Evolutionary conservation across 2,329 filamentous ascomycete genomes (phyloP).

Genomic region (Colletotrichum godetiae): DNA sequence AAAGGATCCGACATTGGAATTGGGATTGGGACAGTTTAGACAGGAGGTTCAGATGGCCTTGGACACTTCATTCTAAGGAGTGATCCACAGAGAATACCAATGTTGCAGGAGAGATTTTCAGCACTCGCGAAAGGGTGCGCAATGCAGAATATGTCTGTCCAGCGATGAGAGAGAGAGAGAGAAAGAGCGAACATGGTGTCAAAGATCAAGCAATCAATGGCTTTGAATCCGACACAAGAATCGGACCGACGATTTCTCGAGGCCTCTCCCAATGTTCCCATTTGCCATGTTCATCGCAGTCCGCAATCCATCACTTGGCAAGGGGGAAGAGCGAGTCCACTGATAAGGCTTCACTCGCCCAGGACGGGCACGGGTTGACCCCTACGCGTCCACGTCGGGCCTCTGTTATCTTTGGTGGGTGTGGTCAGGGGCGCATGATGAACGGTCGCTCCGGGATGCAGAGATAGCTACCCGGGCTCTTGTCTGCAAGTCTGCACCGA

Average conservation of each 20-base stretch:
- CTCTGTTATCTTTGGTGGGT: conserved; percentile 9
- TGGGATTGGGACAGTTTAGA: background rate
- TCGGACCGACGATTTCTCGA: background rate
- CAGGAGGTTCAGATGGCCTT: background rate
- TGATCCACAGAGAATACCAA: too few species aligned
- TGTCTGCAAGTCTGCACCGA: background rate
- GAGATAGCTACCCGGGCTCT: background rate
- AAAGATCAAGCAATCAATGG: background rate
- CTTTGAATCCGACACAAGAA: background rate
- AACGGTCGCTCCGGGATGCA: background rate
- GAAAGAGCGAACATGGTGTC: background rate
- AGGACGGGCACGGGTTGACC: background rate
- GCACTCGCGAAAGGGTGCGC: too few species aligned
- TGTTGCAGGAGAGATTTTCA: too few species aligned
- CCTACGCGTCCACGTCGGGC: background rate
- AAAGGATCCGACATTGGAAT: background rate
- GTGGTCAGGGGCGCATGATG: background rate
- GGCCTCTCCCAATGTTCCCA: background rate
- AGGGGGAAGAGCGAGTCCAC: background rate
- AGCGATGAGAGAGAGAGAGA: too few species aligned
- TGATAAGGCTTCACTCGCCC: background rate
- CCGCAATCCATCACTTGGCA: background rate
- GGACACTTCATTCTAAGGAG: background rate
- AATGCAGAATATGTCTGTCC: too few species aligned
- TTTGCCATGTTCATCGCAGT: background rate